Evolutionary conservation across 768 basidiomycete genomes (phyloP).

Genomic region (Mycena belliarum): DNA sequence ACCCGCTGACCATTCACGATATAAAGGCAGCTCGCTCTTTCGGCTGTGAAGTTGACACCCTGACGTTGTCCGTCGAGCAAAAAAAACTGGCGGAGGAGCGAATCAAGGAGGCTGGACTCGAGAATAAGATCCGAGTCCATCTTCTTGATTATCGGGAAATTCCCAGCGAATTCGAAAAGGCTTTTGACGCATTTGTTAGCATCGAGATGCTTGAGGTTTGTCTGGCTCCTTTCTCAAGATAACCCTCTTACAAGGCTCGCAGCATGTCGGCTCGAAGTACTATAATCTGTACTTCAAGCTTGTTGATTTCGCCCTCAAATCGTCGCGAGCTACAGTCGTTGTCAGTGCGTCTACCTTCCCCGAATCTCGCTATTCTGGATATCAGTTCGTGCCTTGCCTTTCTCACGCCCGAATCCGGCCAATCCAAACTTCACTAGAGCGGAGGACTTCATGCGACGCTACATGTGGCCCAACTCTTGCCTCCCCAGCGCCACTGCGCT

Average conservation of each 20-base stretch:
- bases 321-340: constrained; percentile 64
- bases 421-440: constrained; percentile 39
- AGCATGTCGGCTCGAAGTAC: constrained; percentile 56
- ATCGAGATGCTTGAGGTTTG: constrained; percentile 80
- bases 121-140: constrained; percentile 77
- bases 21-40: constrained; percentile 63
- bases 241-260: constrained; percentile 37
- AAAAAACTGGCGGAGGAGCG: constrained; percentile 86
- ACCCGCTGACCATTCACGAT: neutral
- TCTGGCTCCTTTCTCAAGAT: constrained; percentile 23
- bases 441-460: constrained; percentile 84
- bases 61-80: constrained; percentile 87
- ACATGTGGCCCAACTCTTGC: constrained; percentile 90
- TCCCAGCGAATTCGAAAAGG: constrained; percentile 76
- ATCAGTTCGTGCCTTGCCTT: constrained; percentile 54
- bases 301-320: constrained; percentile 76
- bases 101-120: constrained; percentile 68
- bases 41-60: constrained; percentile 86
- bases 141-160: constrained; percentile 90
- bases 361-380: constrained; percentile 64
- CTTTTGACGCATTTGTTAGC: constrained; percentile 77
- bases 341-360: constrained; percentile 73
- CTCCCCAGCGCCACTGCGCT: constrained; percentile 85
- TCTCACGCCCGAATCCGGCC: constrained; percentile 4
- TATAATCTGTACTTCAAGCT: constrained; percentile 76